Evolutionary conservation across 164 flowering plant genomes (phyloP).

Genomic region (Nelumbo lutea): DNA sequence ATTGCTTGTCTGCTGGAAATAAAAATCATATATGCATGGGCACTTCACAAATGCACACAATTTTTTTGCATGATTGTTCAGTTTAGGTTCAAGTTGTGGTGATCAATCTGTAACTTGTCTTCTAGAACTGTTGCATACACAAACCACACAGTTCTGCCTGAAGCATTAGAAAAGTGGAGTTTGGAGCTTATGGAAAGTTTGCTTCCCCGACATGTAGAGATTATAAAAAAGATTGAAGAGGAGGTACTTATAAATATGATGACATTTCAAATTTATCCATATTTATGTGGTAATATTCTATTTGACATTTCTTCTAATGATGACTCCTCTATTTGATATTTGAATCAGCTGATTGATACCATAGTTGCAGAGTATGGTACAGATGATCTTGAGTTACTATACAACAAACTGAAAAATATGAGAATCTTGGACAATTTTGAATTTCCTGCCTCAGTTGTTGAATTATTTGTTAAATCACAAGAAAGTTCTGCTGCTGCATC

Average conservation of each 20-base stretch:
- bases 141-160: slow-evolving; percentile 96
- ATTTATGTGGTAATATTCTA: neutral
- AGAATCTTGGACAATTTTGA: slow-evolving; percentile 83
- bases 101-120: slow-evolving; percentile 9
- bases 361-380: slow-evolving; percentile 73
- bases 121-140: slow-evolving; percentile 91
- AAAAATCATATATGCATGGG: neutral
- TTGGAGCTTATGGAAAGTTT: slow-evolving; percentile 82
- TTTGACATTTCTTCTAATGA: slow-evolving; percentile 7
- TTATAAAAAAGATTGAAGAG: slow-evolving; percentile 83
- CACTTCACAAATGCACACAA: neutral
- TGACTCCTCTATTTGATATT: slow-evolving; percentile 6
- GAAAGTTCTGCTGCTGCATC: slow-evolving; percentile 27
- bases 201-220: slow-evolving; percentile 94
- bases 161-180: slow-evolving; percentile 97
- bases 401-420: slow-evolving; percentile 61
- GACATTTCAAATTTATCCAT: neutral
- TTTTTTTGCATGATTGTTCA: neutral
- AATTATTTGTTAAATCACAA: slow-evolving; percentile 41
- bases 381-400: slow-evolving; percentile 50
- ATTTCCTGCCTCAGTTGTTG: slow-evolving; percentile 47
- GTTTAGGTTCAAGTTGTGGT: neutral
- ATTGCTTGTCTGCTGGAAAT: neutral
- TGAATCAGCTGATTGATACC: slow-evolving; percentile 54
- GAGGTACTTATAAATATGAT: slow-evolving; percentile 46